Conservation (phyloP, 495 filamentous ascomycete genomes). For the Tuber borchii region DNA sequence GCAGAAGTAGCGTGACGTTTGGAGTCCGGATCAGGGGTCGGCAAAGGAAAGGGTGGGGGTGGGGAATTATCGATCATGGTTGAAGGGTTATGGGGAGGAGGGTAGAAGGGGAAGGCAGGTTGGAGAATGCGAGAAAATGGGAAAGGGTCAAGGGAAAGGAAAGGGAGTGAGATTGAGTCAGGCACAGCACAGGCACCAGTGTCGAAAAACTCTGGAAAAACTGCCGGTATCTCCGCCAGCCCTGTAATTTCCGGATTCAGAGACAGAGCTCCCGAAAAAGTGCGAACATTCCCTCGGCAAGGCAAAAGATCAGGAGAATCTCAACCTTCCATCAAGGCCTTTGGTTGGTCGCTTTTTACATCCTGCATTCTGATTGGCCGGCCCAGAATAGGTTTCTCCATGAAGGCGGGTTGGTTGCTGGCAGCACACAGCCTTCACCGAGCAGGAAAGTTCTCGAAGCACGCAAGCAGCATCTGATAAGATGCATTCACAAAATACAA, state of each 20-base stretch:
- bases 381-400: no score
- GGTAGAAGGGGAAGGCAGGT: background rate
- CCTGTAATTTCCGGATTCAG: background rate
- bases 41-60: background rate
- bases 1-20: background rate
- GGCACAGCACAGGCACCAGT: no score
- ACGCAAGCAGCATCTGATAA: no score
- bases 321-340: no score
- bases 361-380: no score
- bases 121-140: background rate
- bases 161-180: background rate
- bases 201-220: no score
- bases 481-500: no score
- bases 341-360: no score
- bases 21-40: background rate
- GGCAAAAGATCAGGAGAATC: background rate
- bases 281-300: background rate
- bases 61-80: background rate
- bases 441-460: no score
- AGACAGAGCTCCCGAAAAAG: background rate
- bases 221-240: no score
- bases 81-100: background rate
- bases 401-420: no score
- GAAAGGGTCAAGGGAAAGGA: background rate
- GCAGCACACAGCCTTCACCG: no score